Base-by-base conservation (phyloP, 495 filamentous ascomycete genomes). In the Thermothielavioides terrestris region DNA sequence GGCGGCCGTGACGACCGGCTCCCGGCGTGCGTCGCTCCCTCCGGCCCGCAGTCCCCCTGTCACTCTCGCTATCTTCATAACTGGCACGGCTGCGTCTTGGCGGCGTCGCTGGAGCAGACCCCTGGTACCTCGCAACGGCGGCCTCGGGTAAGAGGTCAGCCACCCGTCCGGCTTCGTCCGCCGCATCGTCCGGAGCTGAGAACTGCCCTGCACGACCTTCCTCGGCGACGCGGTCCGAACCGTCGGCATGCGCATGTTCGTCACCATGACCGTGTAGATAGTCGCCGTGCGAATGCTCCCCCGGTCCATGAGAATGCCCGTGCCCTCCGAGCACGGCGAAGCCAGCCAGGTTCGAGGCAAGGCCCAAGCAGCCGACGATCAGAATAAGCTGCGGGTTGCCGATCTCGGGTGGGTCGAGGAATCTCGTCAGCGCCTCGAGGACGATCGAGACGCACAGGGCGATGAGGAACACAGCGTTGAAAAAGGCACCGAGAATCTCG, bases 381-480 rank as follows among this genome's bases (percentile, higher is more conserved):
- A 92, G 79, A 35, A 96, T 88, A 14, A 98, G 72, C 56, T 82
- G 77, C 0, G 92, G 87, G 50, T 91, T 85, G 40, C 75, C 73
- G 56, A 98, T 88, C 59, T 82, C 78, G 58, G 88, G 89, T 6
- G 89, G 88, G 56, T 96, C 87, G 55, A 96, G 73, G 60, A 97
- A 81, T 54, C 92, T 79, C 51, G 89, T 86, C 30, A 95, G 76
- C 10, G 92, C 92, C 64, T 98, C 92, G 46, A 98, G 77, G 62
- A 97, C 88, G 58, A 98, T 98, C 3, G 91, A 89, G 34, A 97
- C 69, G 69, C 94, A 97, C 15, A 98, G 76, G 0, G 92, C 92
- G 57, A 98, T 89, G 37, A 98, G 74, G 68, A 98, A 98, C 3
- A 97, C 90, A 48, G 94, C 92, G 58, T 98, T 98, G 60, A 96